Evolutionary conservation across 148 eudicot species (phyloP), one percentile per base, ranked within the genome.

Genomic region (Rhododendron molle): DNA sequence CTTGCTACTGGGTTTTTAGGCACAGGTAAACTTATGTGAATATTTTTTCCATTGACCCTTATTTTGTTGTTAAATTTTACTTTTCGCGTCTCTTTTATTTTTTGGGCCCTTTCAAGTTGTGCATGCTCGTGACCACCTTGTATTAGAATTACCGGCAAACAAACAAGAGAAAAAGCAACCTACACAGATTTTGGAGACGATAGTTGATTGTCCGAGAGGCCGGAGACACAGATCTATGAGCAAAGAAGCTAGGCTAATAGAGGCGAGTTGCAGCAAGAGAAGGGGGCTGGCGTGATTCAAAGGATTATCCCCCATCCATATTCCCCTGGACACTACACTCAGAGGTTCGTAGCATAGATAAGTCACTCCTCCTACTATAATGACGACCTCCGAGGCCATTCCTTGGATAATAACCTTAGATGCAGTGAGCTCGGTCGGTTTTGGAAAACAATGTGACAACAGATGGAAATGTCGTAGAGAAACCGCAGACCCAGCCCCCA

Each of bases 141-240:
- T 67, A 67, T 10, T 28, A 43, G 21, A 43, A 21, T 40, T 77
- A 77, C 28, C 21, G 79, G 49, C 26, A 34, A 20, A 34, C 56
- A 56, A 32, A 40, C 12, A 54, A 44, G 20, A 21, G 74, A 36
- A 60, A 89, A 46, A 77, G 32, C 18, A 30, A 71, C 93, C 84
- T 91, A 94, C 97, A 69, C 92, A 60, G 83, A 94, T 89, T 84
- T 94, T 93, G 13, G 93, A 77, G 73, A 93, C 93, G 49, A 92
- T 85, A 62, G 81, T 87, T 7, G 91, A 77, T 90, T 94, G 98
- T 15, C 95, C 92, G 44, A 93, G 91, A 43, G 95, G 95, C 81
- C 38, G 86, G 62, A 94, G 91, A 36, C 85, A 85, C 67, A 88
- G 12, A 80, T 90, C 93, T 38, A 90, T 83, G 18, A 85, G 40